These are phyloP conservation scores for Lichtheimia corymbifera DNA, from an alignment of 371 early-diverging fungal species.

Conservation along the genomic window DNA sequence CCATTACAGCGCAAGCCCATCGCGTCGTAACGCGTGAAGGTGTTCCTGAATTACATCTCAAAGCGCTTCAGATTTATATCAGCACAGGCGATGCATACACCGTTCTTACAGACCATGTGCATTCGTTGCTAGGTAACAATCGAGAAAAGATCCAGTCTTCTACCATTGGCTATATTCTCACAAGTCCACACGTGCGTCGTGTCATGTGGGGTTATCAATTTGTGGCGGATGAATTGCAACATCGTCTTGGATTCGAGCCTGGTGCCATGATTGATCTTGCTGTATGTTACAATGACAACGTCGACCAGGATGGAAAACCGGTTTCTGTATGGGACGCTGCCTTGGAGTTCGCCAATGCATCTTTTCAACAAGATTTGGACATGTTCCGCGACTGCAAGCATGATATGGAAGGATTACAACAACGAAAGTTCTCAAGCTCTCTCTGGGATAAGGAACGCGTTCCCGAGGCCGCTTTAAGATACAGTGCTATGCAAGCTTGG, in stretches of 20 bases:
- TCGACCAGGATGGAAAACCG: too few relatives aligned
- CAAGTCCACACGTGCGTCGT: conserved; percentile 26
- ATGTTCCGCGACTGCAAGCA: too few relatives aligned
- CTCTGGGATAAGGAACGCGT: conserved; percentile 27
- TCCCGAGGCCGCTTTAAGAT: conserved; percentile 10
- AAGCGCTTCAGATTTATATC: conserved; percentile 33
- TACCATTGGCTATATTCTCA: conserved; percentile 21
- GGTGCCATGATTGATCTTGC: conserved; percentile 26
- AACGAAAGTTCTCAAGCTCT: conserved; percentile 23
- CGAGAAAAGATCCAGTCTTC: neutral
- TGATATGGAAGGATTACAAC: neutral
- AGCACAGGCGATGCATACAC: conserved; percentile 29
- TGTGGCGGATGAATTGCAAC: conserved; percentile 12
- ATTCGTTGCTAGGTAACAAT: neutral
- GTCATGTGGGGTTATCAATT: conserved; percentile 26
- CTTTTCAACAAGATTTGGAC: too few relatives aligned
- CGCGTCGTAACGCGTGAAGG: neutral
- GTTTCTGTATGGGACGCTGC: too few relatives aligned
- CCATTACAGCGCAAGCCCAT: conserved; percentile 24
- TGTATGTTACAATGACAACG: neutral
- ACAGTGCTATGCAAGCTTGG: conserved; percentile 32
- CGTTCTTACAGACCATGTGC: conserved; percentile 23
- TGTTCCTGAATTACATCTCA: conserved; percentile 4
- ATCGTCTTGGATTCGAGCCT: conserved; percentile 22
- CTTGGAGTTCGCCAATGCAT: too few relatives aligned